phyloP scores from a whole-genome alignment of 2,329 filamentous ascomycete species.

The Arthrobotrys entomopaga region DNA sequence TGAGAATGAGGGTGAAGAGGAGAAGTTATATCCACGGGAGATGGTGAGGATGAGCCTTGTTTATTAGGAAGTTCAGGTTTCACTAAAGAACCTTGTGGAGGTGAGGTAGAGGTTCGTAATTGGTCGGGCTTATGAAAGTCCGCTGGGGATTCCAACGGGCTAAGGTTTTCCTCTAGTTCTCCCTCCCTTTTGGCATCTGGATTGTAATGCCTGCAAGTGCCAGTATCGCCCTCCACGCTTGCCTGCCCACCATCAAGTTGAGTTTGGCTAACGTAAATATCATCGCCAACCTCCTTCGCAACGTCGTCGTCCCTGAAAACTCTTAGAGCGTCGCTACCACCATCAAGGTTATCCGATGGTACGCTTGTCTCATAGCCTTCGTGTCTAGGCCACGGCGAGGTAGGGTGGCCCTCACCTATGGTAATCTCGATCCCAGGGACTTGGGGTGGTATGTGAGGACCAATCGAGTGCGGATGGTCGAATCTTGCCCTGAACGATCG shows the following conservation, averaged over 20 bases:
- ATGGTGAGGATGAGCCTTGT: constrained; percentile 43
- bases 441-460: constrained; percentile 47
- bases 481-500: constrained; percentile 45
- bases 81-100: constrained; percentile 39
- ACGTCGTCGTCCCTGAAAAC: constrained; percentile 42
- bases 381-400: constrained; percentile 52
- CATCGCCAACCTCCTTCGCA: constrained; percentile 44
- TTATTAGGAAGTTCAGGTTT: constrained; percentile 53
- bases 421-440: constrained; percentile 50
- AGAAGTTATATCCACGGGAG: constrained; percentile 36
- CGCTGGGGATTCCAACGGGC: constrained; percentile 48
- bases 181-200: constrained; percentile 40
- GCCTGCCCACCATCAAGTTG: constrained; percentile 8
- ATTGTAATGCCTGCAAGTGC: constrained; percentile 39
- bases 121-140: constrained; percentile 51
- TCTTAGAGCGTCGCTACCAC: constrained; percentile 43
- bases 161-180: constrained; percentile 44
- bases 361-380: constrained; percentile 53
- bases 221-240: constrained; percentile 10
- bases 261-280: constrained; percentile 13
- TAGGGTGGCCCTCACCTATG: constrained; percentile 41
- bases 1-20: constrained; percentile 25
- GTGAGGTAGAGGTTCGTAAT: constrained; percentile 45
- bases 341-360: constrained; percentile 41
- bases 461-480: constrained; percentile 53